Base-by-base conservation (phyloP, 2,329 filamentous ascomycete species). In the Arthrocladium fulminans region DNA sequence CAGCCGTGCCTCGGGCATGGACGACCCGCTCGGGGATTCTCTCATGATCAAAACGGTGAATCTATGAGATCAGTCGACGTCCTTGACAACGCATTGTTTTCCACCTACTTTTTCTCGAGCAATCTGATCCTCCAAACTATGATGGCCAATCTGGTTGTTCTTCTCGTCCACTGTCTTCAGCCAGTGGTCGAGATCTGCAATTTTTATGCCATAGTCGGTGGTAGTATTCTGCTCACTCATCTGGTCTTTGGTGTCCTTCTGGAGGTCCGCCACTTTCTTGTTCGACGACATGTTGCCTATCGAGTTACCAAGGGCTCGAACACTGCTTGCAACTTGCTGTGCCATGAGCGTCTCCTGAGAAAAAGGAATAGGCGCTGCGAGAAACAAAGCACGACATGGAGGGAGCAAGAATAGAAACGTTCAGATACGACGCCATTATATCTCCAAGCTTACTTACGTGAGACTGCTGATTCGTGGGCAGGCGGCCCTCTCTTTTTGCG, bases 181-280 rank as follows among this genome's bases (percentile, higher is more conserved):
- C 86, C 86, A 92, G 61, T 88, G 76, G 60, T 94, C 88, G 1
- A 83, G 82, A 58, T 83, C 83, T 35, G 71, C 69, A 59, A 88
- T 76, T 65, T 83, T 86, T 23, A 83, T 79, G 19, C 88, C 88
- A 67, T 76, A 86, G 60, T 94, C 87, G 42, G 82, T 83, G 0
- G 86, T 90, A 55, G 88, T 78, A 32, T 76, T 73, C 25, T 74
- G 71, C 30, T 78, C 73, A 43, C 75, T 66, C 38, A 75, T 67
- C 1, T 79, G 72, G 60, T 86, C 73, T 47, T 79, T 75, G 34
- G 51, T 46, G 22, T 58, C 46, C 34, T 67, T 66, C 22, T 71
- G 63, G 41, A 89, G 70, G 58, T 88, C 80, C 3, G 54, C 54
- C 23, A 55, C 47, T 27, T 57, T 55, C 46, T 57, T 53, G 45